phyloP scores from a whole-genome alignment of 169 alveolate genomes.

The Plasmodium reichenowi region DNA sequence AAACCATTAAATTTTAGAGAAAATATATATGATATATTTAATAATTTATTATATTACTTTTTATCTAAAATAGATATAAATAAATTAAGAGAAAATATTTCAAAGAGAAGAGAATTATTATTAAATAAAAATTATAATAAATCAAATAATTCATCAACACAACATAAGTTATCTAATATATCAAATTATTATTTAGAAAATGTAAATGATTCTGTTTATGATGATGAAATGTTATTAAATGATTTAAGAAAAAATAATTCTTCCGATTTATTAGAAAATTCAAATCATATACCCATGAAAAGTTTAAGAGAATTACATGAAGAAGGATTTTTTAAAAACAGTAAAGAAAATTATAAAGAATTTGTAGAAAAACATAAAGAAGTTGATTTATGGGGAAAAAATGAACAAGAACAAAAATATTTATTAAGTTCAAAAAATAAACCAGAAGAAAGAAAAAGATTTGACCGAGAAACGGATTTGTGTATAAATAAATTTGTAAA shows the following conservation, averaged over 20 bases:
- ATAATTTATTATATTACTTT: slow-evolving; percentile 79
- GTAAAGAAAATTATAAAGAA: slow-evolving; percentile 82
- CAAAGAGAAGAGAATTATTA: slow-evolving; percentile 25
- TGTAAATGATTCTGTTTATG: neutral
- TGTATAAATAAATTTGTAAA: slow-evolving; percentile 55
- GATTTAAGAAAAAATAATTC: too few species aligned
- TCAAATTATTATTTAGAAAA: neutral
- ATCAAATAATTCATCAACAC: neutral
- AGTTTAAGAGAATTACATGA: slow-evolving; percentile 88
- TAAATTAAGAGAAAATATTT: slow-evolving; percentile 77
- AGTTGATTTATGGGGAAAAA: slow-evolving; percentile 87
- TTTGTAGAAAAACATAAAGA: slow-evolving; percentile 79
- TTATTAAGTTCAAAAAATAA: slow-evolving; percentile 46
- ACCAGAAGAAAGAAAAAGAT: slow-evolving; percentile 51
- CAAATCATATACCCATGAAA: slow-evolving; percentile 29
- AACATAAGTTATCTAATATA: neutral
- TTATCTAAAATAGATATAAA: slow-evolving; percentile 77
- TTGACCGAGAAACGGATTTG: slow-evolving; percentile 74
- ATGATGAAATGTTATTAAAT: slow-evolving; percentile 18
- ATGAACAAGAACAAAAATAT: slow-evolving; percentile 83
- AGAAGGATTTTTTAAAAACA: slow-evolving; percentile 84
- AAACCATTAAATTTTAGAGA: slow-evolving; percentile 85
- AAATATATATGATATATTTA: slow-evolving; percentile 78
- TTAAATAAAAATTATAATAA: slow-evolving; percentile 35
- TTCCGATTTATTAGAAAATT: neutral